Conservation (phyloP, 257 asterid genomes). For the Echites panduratus region DNA sequence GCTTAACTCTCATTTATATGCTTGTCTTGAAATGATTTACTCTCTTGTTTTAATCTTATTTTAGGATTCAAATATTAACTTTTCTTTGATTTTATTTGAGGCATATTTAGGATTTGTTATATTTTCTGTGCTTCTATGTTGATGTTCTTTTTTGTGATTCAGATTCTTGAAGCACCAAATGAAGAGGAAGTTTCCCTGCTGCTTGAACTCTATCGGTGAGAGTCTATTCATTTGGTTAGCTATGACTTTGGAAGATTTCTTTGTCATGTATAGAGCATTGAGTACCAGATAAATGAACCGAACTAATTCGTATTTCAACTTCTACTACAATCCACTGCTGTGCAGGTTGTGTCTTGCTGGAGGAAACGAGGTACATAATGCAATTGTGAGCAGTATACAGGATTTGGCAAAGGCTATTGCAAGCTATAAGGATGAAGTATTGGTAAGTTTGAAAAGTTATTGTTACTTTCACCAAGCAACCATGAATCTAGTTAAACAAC, state of each 20-base stretch:
- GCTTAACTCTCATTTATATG: neutral
- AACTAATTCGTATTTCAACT: slow-evolving; percentile 1
- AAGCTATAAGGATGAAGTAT: slow-evolving; percentile 82
- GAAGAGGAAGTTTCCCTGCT: slow-evolving; percentile 89
- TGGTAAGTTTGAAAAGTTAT: slow-evolving; percentile 42
- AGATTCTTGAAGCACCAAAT: slow-evolving; percentile 93
- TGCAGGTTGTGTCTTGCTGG: slow-evolving; percentile 89
- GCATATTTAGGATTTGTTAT: neutral
- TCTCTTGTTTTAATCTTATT: slow-evolving; percentile 4
- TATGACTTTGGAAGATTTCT: neutral
- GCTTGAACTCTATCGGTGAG: slow-evolving; percentile 83
- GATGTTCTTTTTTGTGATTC: slow-evolving; percentile 25
- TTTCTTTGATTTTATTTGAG: neutral
- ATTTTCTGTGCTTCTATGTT: slow-evolving; percentile 12
- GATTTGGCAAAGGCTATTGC: slow-evolving; percentile 90
- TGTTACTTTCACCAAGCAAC: neutral
- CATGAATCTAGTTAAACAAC: neutral
- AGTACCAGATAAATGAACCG: neutral
- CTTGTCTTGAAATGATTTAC: neutral
- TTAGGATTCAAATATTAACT: neutral
- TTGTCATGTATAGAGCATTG: neutral
- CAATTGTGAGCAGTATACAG: slow-evolving; percentile 94
- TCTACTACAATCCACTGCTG: slow-evolving; percentile 19
- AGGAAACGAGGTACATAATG: slow-evolving; percentile 89
- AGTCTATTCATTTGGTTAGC: slow-evolving; percentile 15